Evolutionary conservation across 2,329 filamentous ascomycete species (phyloP), one percentile per base, ranked within the genome.

Genomic region (Aureobasidium leucospermi): DNA sequence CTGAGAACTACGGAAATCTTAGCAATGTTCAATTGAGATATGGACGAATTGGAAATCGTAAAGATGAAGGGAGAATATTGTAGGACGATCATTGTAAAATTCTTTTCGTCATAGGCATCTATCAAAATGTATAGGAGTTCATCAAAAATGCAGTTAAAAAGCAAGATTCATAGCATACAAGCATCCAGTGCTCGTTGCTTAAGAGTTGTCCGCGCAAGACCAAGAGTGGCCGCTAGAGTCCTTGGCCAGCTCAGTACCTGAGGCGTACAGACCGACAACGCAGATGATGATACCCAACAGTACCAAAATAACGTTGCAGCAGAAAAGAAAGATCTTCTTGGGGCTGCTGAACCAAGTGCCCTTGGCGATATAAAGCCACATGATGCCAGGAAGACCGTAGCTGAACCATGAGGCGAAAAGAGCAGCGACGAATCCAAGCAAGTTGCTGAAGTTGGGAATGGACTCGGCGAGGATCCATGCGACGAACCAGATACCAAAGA

Each of bases 391-490:
- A n/a, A 67, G 57, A 4, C 60, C 60, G 38, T 63, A 63, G 9
- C 60, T 65, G 45, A 88, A 89, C 85, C 86, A 88, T 56, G 79
- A 83, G 6, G 80, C 82, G 63, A 88, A 88, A 2, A 87, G 72
- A 1, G 84, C 67, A 7, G 66, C 72, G 60, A 88, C 83, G 47
- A 62, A 60, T 8, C 51, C 45, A 10, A 62, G 53, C 46, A 62
- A 55, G 31, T 60, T 55, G 42, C 48, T 55, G 59, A 62, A 62
- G 41, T 60, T 46, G 19, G 61, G 61, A 19, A 62, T 60, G 34
- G 36, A 58, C 36, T 87, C 81, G 6, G 87, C 85, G 62, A 90
- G 85, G 61, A 89, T 72, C 77, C 83, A 87, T 6, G 84, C 83
- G 3, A 87, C 62, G 16, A 83, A 64, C 83, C 85, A 89, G 19